Evolutionary conservation across 257 asterid species (phyloP).

Genomic region (Penstemon davidsonii): DNA sequence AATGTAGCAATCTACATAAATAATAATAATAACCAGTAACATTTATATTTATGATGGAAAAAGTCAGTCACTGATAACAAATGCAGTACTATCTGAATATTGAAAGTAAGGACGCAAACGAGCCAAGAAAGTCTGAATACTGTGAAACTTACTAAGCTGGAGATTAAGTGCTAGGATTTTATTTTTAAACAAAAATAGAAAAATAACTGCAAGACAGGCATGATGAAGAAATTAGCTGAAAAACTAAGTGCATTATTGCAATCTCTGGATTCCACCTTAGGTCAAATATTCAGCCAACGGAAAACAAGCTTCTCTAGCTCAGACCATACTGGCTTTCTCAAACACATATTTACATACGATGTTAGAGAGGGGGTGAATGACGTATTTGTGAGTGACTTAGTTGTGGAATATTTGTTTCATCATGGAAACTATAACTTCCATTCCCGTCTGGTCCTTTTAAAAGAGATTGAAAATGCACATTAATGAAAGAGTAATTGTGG

Average conservation of each 20-base stretch:
- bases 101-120: conserved; percentile 8
- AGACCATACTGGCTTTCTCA: too few species aligned
- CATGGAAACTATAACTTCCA: conserved; percentile 3
- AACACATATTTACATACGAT: background rate
- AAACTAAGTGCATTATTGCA: background rate
- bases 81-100: conserved; percentile 9
- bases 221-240: background rate
- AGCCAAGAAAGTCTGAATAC: conserved; percentile 18
- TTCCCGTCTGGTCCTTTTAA: conserved; percentile 3
- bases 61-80: background rate
- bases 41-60: background rate
- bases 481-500: background rate
- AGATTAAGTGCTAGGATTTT: background rate
- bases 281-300: too few species aligned
- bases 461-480: conserved; percentile 13
- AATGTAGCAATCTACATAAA: conserved; percentile 4
- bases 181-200: too few species aligned
- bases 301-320: background rate
- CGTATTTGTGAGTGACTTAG: background rate
- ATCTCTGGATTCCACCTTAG: background rate
- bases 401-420: background rate
- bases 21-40: background rate
- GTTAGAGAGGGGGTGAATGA: background rate
- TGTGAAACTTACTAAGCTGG: conserved; percentile 11
- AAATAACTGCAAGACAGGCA: background rate